Evolutionary conservation across 1,139 yeast species (phyloP), one percentile per base, ranked within the genome.

Genomic region (Yamadazyma dendronema): DNA sequence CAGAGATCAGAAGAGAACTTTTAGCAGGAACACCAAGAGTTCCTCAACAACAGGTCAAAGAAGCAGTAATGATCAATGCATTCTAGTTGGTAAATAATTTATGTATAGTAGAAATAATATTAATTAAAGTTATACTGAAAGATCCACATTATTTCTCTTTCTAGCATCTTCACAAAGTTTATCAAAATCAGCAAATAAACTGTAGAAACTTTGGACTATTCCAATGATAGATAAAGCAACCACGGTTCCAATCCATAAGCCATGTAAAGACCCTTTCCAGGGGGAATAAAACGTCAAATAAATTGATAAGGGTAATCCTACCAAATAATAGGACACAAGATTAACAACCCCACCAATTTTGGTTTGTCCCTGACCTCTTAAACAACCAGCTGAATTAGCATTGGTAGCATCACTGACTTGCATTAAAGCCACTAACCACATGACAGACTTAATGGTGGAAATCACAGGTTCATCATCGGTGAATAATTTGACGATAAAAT

Each of bases 1-100:
- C 96, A 3, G 98, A 90, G 59, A 88, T 92, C 40, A 79, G 98
- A 64, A 80, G 97, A 53, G 98, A 94, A 59, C 72, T 92, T 47
- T 65, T 86, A 47, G 95, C 96, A 21, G 97, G 98, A 39, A 67
- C 57, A 33, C 68, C 75, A 37, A 64, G 77, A 67, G 46, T 44
- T 19, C 44, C 49, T 33, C 34, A 50, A 17, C 50, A 52, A 11
- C 51, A 52, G 12, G 31, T 48, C 2, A 57, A 60, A 36, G 72
- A 66, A 37, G 64, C 67, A 6, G 49, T 55, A 10, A 68, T 69
- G 74, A 57, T 59, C 24, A 67, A 67, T 50, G 72, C 72, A 15
- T 67, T 67, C 46, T 66, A 53, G 34, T 16, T 31, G 12, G 16
- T 15, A 31, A 14, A 23, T 21, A 8, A 12, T 24, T 11, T 31